These are phyloP conservation scores for Achaetomiella virescens DNA, from an alignment of 495 filamentous ascomycete genomes.

Conservation along the genomic window DNA sequence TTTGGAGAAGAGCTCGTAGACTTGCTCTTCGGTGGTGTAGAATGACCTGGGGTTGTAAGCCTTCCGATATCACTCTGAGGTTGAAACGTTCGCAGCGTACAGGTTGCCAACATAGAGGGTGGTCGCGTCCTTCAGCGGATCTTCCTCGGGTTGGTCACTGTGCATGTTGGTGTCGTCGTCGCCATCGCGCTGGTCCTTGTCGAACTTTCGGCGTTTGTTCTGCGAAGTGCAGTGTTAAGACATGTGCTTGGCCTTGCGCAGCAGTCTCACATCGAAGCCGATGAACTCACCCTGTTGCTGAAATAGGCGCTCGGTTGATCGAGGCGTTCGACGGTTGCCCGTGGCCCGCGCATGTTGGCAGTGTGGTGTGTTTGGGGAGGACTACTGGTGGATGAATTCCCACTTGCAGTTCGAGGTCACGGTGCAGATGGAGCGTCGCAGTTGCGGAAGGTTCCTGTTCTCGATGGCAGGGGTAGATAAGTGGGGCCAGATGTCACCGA, in stretches of 20 bases:
- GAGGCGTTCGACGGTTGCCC: slow-evolving; percentile 75
- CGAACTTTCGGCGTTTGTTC: slow-evolving; percentile 59
- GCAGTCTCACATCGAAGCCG: not conserved
- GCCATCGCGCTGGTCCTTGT: slow-evolving; percentile 53
- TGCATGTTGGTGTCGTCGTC: slow-evolving; percentile 43
- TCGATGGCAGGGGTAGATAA: not conserved
- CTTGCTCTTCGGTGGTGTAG: slow-evolving; percentile 98
- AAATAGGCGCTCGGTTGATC: slow-evolving; percentile 90
- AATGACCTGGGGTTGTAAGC: slow-evolving; percentile 63
- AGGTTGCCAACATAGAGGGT: slow-evolving; percentile 97
- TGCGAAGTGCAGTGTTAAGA: slow-evolving; percentile 25
- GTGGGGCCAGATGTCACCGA: not conserved
- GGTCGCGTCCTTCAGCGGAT: slow-evolving; percentile 77
- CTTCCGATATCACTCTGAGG: too few relatives aligned
- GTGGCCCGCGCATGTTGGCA: slow-evolving; percentile 20
- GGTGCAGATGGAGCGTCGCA: not conserved
- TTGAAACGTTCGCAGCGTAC: slow-evolving; percentile 53
- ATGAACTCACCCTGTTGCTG: slow-evolving; percentile 56
- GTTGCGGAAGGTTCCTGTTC: not conserved
- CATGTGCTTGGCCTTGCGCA: not conserved
- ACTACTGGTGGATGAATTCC: not conserved
- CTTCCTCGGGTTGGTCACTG: slow-evolving; percentile 48
- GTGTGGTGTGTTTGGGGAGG: slow-evolving; percentile 2
- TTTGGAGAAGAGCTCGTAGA: slow-evolving; percentile 95
- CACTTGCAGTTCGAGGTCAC: not conserved